These are phyloP conservation scores for Coemansia reversa DNA, from an alignment of 192 early-diverging fungal genomes.

Conservation along the genomic window DNA sequence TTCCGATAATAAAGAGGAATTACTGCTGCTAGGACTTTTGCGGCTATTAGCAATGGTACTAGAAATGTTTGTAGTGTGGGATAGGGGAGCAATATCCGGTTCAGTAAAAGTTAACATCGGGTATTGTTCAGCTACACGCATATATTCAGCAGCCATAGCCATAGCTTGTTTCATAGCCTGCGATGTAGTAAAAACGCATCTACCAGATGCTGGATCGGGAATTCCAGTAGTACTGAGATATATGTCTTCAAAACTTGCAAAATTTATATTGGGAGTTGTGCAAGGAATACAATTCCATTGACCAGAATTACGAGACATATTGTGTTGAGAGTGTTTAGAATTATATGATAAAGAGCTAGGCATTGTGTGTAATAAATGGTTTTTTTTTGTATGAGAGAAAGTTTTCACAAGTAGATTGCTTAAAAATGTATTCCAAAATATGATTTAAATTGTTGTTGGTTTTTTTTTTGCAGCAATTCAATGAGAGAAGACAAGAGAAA, in stretches of 20 bases:
- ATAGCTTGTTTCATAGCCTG: constrained; percentile 7
- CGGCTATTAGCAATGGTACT: background rate
- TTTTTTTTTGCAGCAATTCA: background rate
- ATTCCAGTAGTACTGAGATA: background rate
- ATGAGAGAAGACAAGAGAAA: too few relatives aligned
- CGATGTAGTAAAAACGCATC: background rate
- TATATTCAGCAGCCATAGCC: constrained; percentile 6
- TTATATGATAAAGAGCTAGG: background rate
- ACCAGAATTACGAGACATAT: background rate
- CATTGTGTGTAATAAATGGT: background rate
- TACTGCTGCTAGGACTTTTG: background rate
- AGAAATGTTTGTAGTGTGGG: background rate
- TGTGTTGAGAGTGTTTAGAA: constrained; percentile 1
- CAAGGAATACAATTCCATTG: constrained; percentile 10
- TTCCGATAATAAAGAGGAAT: background rate
- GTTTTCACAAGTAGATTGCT: background rate
- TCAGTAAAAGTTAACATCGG: constrained; percentile 2
- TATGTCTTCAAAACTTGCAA: constrained; percentile 8
- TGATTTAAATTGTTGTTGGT: too few relatives aligned
- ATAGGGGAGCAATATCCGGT: background rate
- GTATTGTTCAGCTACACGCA: constrained; percentile 9
- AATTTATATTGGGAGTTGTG: background rate
- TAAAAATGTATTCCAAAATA: background rate
- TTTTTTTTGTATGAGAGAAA: too few relatives aligned
- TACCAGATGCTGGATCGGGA: background rate